Base-by-base conservation (phyloP, 257 asterid genomes). In the Verbena officinalis region DNA sequence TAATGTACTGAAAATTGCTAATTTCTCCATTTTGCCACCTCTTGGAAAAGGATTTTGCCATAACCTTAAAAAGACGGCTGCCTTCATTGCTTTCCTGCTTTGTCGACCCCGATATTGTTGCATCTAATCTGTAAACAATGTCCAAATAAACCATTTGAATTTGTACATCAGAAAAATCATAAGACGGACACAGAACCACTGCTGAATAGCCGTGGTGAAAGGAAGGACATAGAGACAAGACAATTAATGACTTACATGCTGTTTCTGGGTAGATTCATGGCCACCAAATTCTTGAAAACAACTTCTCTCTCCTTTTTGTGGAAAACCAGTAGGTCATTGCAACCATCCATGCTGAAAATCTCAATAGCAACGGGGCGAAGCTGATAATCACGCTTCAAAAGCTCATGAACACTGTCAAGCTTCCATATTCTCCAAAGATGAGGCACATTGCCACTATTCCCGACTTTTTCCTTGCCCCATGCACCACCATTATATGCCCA, bases 21-120 rank as follows among this genome's bases (percentile, higher is more conserved):
- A 94, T 94, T 79, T 94, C 99, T 69, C 99, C 99, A 85, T 86
- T 90, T 82, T 94, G 99, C 99, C 99, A 94, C 80, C 99, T 84
- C 83, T 90, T 94, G 69, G 99, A 94, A 62, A 94, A 90, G 53
- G 99, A 90, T 69, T 82, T 94, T 4, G 98, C 96, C 98, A 88
- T 83, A 76, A 88, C 87, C 80, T 94, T 94, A 73, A 94, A 94
- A 64, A 94, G 92, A 63, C 99, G 99, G 68, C 99, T 90, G 65
- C 99, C 98, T 72, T 94, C 99, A 67, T 74, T 90, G 88, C 83
- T 72, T 61, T 94, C 99, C 77, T 84, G 98, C 79, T 90, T 94
- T 20, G 83, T 74, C 65, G 96, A 81, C 59, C 99, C 99, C 30
- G 97, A 88, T 73, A 94, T 90, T 5, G 99, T 94, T 13, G 96